Evolutionary conservation across 306 rosid genomes (phyloP).

Genomic region (Dryas drummondii): DNA sequence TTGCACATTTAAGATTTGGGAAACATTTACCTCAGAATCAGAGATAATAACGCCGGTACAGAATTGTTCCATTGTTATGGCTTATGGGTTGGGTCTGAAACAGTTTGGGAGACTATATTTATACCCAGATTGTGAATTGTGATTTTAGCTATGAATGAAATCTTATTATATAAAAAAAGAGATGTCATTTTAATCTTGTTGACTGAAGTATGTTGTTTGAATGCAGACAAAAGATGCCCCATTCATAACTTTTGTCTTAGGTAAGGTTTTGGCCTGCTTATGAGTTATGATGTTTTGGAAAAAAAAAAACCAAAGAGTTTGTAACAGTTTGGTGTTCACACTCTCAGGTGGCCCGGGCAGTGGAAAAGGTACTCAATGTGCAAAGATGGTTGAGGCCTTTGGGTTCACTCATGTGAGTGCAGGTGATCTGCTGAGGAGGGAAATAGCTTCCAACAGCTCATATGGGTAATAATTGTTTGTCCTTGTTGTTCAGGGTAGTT

Average conservation of each 20-base stretch:
- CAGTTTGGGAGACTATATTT: background rate
- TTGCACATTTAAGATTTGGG: conserved; percentile 28
- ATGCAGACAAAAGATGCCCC: conserved; percentile 62
- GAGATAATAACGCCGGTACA: conserved; percentile 40
- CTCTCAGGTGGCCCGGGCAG: conserved; percentile 90
- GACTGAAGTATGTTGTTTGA: conserved; percentile 20
- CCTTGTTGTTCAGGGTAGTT: conserved; percentile 23
- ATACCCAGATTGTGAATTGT: background rate
- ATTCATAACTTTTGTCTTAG: conserved; percentile 78
- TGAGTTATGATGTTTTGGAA: background rate
- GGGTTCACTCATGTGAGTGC: conserved; percentile 95
- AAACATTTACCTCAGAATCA: conserved; percentile 37
- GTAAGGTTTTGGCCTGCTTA: conserved; percentile 36
- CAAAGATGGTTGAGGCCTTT: conserved; percentile 69
- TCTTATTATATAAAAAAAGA: background rate
- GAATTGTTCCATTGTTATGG: background rate
- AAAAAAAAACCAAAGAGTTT: background rate
- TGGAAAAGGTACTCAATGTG: conserved; percentile 96
- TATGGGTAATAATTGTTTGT: conserved; percentile 57
- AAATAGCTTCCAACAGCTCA: conserved; percentile 59
- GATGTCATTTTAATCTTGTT: background rate
- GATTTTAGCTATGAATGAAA: conserved; percentile 1
- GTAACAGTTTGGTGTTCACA: background rate
- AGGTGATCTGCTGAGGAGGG: conserved; percentile 91
- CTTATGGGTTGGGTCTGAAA: background rate